A percentile compares a stretch with the other conserved stretches of the same genome.
phyloP scores from a whole-genome alignment of 345 rosid genomes.

The Crucihimalaya himalaica region DNA sequence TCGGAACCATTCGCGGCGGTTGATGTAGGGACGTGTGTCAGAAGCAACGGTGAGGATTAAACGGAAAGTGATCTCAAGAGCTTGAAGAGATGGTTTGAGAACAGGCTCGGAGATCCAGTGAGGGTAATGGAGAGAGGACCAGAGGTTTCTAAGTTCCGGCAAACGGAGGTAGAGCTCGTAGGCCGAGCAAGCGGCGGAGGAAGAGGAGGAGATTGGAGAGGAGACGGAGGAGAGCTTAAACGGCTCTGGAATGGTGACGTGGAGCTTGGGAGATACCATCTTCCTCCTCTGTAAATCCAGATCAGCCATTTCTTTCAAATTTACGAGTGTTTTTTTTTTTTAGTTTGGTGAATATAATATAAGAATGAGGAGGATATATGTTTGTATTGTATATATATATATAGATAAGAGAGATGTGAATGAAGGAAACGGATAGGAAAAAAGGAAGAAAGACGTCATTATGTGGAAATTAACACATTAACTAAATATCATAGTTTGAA shows the following conservation, averaged over 20 bases:
- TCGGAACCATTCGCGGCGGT: constrained; percentile 69
- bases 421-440: constrained; percentile 33
- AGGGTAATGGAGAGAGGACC: constrained; percentile 55
- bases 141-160: constrained; percentile 61
- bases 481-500: constrained; percentile 24
- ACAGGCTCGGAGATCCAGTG: constrained; percentile 65
- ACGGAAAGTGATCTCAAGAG: constrained; percentile 83
- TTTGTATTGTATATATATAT: background rate
- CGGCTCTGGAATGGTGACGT: constrained; percentile 47
- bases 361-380: background rate
- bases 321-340: background rate
- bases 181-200: constrained; percentile 57
- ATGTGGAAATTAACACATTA: constrained; percentile 18
- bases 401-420: background rate
- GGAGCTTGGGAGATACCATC: constrained; percentile 55
- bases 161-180: constrained; percentile 83
- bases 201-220: constrained; percentile 42
- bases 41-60: constrained; percentile 63
- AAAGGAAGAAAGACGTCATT: background rate
- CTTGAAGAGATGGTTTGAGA: constrained; percentile 78
- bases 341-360: background rate
- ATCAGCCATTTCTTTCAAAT: constrained; percentile 59
- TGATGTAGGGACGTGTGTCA: constrained; percentile 76
- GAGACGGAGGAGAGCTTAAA: constrained; percentile 33
- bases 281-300: constrained; percentile 60